Percentiles rank a stretch among this genome's conserved stretches.
Conservation (phyloP, 129 eudicot genomes). For the Flaveria sonorensis region DNA sequence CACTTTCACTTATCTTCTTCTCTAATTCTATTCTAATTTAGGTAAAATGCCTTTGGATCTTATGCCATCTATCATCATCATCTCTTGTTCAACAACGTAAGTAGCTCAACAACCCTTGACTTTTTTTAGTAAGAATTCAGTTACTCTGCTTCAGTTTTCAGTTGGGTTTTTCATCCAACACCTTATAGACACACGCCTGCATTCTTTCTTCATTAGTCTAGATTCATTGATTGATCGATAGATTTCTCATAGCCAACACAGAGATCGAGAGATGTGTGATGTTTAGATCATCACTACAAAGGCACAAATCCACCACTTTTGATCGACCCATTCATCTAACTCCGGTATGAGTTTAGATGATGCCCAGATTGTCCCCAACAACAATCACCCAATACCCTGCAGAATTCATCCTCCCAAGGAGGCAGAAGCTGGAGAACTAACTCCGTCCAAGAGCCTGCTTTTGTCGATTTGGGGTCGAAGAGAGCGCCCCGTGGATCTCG, state of each 20-base stretch:
- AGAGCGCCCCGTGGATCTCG: constrained; percentile 62
- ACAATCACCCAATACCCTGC: constrained; percentile 28
- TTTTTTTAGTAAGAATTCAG: constrained; percentile 18
- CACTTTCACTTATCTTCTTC: constrained; percentile 8
- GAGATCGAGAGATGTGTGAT: constrained; percentile 33
- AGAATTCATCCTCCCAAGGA: constrained; percentile 42
- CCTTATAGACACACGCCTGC: constrained; percentile 15
- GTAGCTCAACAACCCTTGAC: constrained; percentile 30
- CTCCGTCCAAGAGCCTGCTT: constrained; percentile 38
- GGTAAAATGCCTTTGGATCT: constrained; percentile 34
- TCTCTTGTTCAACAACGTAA: constrained; percentile 30
- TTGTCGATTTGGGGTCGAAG: constrained; percentile 55
- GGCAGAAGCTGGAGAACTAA: constrained; percentile 18
- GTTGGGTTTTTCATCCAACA: constrained; percentile 32
- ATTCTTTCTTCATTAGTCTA: background rate
- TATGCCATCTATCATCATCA: constrained; percentile 15
- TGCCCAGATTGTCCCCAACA: constrained; percentile 40
- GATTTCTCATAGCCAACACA: too few species aligned
- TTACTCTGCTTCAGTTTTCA: constrained; percentile 27
- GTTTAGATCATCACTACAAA: constrained; percentile 63
- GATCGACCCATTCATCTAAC: constrained; percentile 44
- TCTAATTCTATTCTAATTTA: too few species aligned
- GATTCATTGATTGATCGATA: background rate
- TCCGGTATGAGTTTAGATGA: constrained; percentile 54
- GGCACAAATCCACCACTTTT: constrained; percentile 40